Percentiles rank a stretch among this genome's conserved stretches.
These are phyloP conservation scores for Fusarium pseudonygamai DNA, from an alignment of 2,329 filamentous ascomycete species.

Conservation along the genomic window DNA sequence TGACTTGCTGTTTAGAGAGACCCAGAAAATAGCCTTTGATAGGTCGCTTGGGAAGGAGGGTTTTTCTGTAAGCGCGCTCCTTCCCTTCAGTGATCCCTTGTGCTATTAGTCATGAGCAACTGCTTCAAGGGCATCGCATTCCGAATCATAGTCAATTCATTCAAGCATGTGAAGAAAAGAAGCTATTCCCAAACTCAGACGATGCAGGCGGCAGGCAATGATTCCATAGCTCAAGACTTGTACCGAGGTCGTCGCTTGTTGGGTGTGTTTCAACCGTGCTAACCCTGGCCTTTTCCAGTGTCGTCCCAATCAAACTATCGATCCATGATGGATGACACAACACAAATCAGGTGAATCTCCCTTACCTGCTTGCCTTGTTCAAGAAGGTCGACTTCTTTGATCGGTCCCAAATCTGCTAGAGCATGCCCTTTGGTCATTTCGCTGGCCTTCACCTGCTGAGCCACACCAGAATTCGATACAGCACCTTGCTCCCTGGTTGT, in stretches of 20 bases:
- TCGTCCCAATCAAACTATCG: constrained; percentile 1
- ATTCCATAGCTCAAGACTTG: neutral
- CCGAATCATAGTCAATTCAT: neutral
- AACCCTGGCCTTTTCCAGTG: neutral
- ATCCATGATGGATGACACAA: constrained; percentile 8
- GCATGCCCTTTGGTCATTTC: neutral
- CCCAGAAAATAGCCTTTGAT: constrained; percentile 1
- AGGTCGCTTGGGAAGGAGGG: neutral
- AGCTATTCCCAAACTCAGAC: constrained; percentile 1
- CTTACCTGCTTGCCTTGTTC: constrained; percentile 19
- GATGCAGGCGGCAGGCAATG: neutral
- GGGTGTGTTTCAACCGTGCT: constrained; percentile 28
- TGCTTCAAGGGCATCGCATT: neutral
- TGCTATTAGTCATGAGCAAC: neutral
- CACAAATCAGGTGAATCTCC: constrained; percentile 6
- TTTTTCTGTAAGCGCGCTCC: neutral
- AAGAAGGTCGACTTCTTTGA: constrained; percentile 27
- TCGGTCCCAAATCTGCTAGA: constrained; percentile 13
- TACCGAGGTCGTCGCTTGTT: constrained; percentile 2
- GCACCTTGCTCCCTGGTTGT: constrained; percentile 24
- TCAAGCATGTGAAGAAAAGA: constrained; percentile 9
- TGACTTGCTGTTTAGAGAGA: neutral
- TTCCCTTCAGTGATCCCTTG: neutral
- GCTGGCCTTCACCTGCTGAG: constrained; percentile 11
- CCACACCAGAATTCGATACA: constrained; percentile 43